These are phyloP conservation scores for Heterobasidion occidentale DNA, from an alignment of 1,284 basidiomycete genomes.

Conservation along the genomic window DNA sequence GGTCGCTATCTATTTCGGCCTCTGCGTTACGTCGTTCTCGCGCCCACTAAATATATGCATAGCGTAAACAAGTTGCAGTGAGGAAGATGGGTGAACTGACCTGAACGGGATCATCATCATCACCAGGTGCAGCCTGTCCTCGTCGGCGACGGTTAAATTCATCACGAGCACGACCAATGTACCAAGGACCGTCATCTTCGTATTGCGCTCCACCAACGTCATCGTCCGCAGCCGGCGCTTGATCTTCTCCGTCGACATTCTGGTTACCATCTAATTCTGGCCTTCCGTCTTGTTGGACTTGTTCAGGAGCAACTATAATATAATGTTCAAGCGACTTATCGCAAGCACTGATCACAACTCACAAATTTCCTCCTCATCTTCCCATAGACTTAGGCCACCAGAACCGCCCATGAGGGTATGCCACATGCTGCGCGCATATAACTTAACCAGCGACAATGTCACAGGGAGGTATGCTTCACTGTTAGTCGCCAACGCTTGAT, in stretches of 20 bases:
- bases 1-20: slow-evolving; percentile 62
- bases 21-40: slow-evolving; percentile 64
- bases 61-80: background rate
- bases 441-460: slow-evolving; percentile 70
- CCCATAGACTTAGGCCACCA: slow-evolving; percentile 62
- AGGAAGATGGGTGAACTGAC: slow-evolving; percentile 21
- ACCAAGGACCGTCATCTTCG: slow-evolving; percentile 47
- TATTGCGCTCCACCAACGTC: slow-evolving; percentile 4
- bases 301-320: slow-evolving; percentile 1
- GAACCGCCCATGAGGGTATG: slow-evolving; percentile 66
- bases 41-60: slow-evolving; percentile 50
- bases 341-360: slow-evolving; percentile 12
- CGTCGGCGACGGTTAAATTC: slow-evolving; percentile 53
- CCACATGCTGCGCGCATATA: slow-evolving; percentile 84
- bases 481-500: slow-evolving; percentile 82
- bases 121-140: slow-evolving; percentile 30
- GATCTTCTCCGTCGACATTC: background rate
- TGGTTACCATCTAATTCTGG: slow-evolving; percentile 8
- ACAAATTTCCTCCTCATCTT: slow-evolving; percentile 38
- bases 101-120: slow-evolving; percentile 67
- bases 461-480: slow-evolving; percentile 87
- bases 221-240: slow-evolving; percentile 6
- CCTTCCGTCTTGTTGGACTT: background rate
- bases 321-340: background rate
- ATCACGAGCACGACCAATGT: slow-evolving; percentile 70